Evolutionary conservation across 1,139 yeast genomes (phyloP), one percentile per base, ranked within the genome.

Genomic region (Yamadazyma sp.): DNA sequence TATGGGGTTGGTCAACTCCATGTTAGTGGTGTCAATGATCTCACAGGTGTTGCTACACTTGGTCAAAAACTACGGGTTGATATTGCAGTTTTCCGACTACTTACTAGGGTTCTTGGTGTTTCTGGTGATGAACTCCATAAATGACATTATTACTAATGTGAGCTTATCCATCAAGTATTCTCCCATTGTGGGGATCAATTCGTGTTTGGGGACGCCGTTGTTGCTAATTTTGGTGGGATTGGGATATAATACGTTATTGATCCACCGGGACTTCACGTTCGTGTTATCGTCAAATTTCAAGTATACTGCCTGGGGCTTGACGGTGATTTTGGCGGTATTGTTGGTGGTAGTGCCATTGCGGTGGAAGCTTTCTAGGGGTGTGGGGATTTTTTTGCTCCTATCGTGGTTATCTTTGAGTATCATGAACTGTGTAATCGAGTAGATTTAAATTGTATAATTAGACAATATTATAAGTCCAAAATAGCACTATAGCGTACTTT

Each of bases 151-250:
- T 17, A 67, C 73, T 30, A 67, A 70, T 41, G 46, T 66, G 14
- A 67, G 73, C 14, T 48, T 70, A 6, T 59, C 75, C 5, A 50
- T 61, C 3, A 58, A 52, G 24, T 52, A 66, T 7, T 57, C 62
- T 36, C 69, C 73, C 2, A 51, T 63, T 12, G 53, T 66, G 23
- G 76, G 75, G 1, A 50, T 70, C 7, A 67, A 67, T 46, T 56
- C 75, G 1, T 68, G 74, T 45, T 51, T 70, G 32, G 75, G 76
- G 0, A 65, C 76, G 0, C 75, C 75, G 2, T 51, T 69, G 16
- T 48, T 70, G 11, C 49, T 64, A 12, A 62, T 67, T 2, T 50
- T 70, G 38, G 49, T 70, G 10, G 76, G 76, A 0, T 51, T 70
- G 14, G 76, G 76, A 0, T 49, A 61, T 10, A 70, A 69, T 51